These are phyloP conservation scores for Termitomyces sp. DNA, from an alignment of 768 basidiomycete species.

Conservation along the genomic window DNA sequence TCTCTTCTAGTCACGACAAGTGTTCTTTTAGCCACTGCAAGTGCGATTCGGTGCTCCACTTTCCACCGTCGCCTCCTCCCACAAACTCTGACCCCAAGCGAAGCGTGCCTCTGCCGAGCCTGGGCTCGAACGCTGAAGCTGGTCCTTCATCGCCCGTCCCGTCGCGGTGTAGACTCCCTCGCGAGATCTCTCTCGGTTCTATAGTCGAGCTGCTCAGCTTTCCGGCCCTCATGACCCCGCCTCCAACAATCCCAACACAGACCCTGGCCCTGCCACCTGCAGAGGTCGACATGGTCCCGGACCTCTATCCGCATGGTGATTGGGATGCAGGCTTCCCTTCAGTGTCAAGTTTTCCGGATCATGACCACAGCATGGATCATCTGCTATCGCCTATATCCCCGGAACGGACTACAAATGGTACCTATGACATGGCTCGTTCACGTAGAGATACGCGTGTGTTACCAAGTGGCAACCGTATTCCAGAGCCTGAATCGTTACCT, in stretches of 20 bases:
- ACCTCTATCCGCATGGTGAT: constrained; percentile 13
- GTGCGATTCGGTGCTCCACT: background rate
- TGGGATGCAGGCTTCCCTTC: constrained; percentile 4
- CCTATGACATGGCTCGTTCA: constrained; percentile 1
- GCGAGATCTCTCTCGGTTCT: constrained; percentile 24
- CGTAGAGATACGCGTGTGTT: background rate
- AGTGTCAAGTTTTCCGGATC: constrained; percentile 1
- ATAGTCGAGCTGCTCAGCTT: constrained; percentile 18
- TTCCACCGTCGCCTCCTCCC: constrained; percentile 21
- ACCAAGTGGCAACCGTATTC: background rate
- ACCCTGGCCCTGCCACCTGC: constrained; percentile 30
- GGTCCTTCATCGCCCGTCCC: background rate
- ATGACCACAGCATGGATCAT: background rate
- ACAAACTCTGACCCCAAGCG: constrained; percentile 21
- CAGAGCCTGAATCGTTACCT: background rate
- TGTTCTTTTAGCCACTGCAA: background rate
- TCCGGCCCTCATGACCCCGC: constrained; percentile 33
- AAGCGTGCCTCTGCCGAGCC: constrained; percentile 19
- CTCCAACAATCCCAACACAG: constrained; percentile 33
- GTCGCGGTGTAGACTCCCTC: constrained; percentile 20
- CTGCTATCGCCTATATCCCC: constrained; percentile 14
- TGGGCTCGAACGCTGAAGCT: constrained; percentile 3
- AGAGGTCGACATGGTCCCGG: constrained; percentile 8
- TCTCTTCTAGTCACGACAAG: constrained; percentile 4
- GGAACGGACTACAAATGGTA: constrained; percentile 11